Evolutionary conservation across 768 basidiomycete genomes (phyloP).

Genomic region (Kwoniella mangroviensis): DNA sequence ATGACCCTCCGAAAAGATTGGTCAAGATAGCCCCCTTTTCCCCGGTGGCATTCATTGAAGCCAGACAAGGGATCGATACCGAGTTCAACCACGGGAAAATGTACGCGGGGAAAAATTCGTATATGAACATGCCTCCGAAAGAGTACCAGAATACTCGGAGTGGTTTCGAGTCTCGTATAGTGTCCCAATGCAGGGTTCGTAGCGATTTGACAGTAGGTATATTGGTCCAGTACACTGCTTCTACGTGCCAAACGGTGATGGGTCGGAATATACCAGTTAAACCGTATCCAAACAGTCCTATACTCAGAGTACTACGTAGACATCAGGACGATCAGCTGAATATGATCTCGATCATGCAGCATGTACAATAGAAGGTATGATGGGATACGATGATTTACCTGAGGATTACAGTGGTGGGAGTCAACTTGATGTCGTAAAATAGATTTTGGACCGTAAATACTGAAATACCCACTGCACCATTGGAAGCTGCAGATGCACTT

Average conservation of each 20-base stretch:
- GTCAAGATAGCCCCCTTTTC: conserved; percentile 3
- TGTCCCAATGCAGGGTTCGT: conserved; percentile 37
- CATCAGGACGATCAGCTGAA: too few species aligned
- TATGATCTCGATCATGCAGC: not conserved
- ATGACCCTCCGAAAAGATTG: conserved; percentile 22
- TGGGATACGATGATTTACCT: conserved; percentile 58
- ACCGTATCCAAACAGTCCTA: conserved; percentile 62
- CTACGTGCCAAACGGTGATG: conserved; percentile 62
- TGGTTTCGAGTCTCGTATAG: conserved; percentile 17
- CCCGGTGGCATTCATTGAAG: conserved; percentile 14
- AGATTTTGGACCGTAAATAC: conserved; percentile 64
- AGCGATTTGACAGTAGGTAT: conserved; percentile 29
- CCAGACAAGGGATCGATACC: conserved; percentile 21
- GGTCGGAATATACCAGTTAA: conserved; percentile 67
- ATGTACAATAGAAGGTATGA: too few species aligned
- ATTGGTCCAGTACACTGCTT: conserved; percentile 32
- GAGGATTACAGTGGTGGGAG: conserved; percentile 65
- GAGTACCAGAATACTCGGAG: conserved; percentile 19
- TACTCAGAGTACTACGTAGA: conserved; percentile 6
- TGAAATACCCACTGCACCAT: conserved; percentile 64
- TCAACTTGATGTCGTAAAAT: conserved; percentile 67
- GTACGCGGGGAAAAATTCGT: conserved; percentile 44
- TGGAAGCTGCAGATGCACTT: conserved; percentile 66
- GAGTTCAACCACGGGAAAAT: conserved; percentile 32
- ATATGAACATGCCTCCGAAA: conserved; percentile 29